These are phyloP conservation scores for Sarcodon aspratus DNA, from an alignment of 768 basidiomycete species.

Conservation along the genomic window DNA sequence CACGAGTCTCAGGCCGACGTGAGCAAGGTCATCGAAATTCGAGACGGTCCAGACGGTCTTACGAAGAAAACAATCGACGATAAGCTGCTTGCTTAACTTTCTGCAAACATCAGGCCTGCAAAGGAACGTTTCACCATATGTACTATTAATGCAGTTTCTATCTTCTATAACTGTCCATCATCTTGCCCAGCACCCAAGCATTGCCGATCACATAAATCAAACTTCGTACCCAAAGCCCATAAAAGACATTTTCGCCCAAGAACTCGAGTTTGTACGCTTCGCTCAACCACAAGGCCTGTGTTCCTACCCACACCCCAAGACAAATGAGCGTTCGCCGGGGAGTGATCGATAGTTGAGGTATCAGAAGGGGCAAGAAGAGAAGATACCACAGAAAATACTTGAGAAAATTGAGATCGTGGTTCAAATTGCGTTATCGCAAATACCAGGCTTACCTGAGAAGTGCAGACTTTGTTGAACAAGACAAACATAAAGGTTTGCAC, in stretches of 20 bases:
- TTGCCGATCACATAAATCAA: conserved; percentile 67
- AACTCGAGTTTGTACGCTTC: conserved; percentile 91
- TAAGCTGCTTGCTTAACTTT: conserved; percentile 25
- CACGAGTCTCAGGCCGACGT: conserved; percentile 46
- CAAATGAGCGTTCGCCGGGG: conserved; percentile 27
- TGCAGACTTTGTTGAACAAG: conserved; percentile 98
- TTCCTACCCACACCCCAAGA: conserved; percentile 55
- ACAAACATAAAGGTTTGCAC: conserved; percentile 87
- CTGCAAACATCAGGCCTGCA: neutral
- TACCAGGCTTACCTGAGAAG: conserved; percentile 63
- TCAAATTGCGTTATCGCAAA: neutral
- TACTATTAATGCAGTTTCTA: too few relatives aligned
- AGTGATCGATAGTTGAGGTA: conserved; percentile 53
- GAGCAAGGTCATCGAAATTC: conserved; percentile 69
- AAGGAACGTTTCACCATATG: too few relatives aligned
- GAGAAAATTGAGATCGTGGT: neutral
- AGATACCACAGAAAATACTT: conserved; percentile 99
- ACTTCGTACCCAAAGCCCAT: conserved; percentile 69
- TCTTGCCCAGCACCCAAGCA: conserved; percentile 62
- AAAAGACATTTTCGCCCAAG: conserved; percentile 62
- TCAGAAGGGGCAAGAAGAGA: conserved; percentile 73
- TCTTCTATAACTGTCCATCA: conserved; percentile 39
- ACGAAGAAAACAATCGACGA: conserved; percentile 64
- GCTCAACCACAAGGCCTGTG: conserved; percentile 83
- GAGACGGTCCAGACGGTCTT: conserved; percentile 73